Evolutionary conservation across 225 moss, liverwort and hornwort species (phyloP).

Genomic region (Lunularia cruciata): DNA sequence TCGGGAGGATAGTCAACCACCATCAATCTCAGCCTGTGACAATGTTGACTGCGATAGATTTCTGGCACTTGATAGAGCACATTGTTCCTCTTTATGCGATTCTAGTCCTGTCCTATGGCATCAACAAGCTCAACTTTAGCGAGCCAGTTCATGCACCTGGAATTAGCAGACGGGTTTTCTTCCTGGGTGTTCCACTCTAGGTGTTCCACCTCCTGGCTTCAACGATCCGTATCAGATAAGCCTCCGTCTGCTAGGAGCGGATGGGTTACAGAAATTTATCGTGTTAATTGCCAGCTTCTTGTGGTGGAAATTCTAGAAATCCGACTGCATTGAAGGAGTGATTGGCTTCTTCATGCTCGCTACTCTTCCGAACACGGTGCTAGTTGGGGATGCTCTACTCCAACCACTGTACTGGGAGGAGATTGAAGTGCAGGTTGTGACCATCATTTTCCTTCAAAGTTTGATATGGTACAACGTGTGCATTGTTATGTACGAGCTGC

Average conservation of each 20-base stretch:
- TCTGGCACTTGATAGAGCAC: constrained; percentile 44
- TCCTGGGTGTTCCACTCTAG: constrained; percentile 37
- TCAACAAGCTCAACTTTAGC: constrained; percentile 11
- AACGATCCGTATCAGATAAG: constrained; percentile 48
- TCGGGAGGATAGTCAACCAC: too few species aligned
- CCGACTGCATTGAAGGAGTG: constrained; percentile 40
- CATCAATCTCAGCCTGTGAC: too few species aligned
- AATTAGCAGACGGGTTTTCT: constrained; percentile 32
- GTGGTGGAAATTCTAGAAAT: constrained; percentile 44
- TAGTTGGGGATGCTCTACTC: constrained; percentile 44
- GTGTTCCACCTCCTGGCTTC: constrained; percentile 45
- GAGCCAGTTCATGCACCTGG: constrained; percentile 32
- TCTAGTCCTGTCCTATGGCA: constrained; percentile 23
- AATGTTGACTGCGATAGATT: constrained; percentile 39
- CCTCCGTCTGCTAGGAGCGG: constrained; percentile 44
- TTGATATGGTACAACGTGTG: constrained; percentile 50
- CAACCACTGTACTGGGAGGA: constrained; percentile 40
- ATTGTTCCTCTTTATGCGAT: constrained; percentile 38
- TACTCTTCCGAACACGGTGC: constrained; percentile 53
- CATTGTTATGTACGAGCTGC: constrained; percentile 43
- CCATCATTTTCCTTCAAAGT: constrained; percentile 45
- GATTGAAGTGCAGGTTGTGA: constrained; percentile 33
- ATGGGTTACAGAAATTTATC: constrained; percentile 38
- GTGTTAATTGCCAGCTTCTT: constrained; percentile 19
- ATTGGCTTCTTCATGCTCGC: constrained; percentile 52